Percentiles rank a stretch among this genome's conserved stretches.
These are phyloP conservation scores for Allantophomopsis lycopodina DNA, from an alignment of 2,329 filamentous ascomycete genomes.

Conservation along the genomic window DNA sequence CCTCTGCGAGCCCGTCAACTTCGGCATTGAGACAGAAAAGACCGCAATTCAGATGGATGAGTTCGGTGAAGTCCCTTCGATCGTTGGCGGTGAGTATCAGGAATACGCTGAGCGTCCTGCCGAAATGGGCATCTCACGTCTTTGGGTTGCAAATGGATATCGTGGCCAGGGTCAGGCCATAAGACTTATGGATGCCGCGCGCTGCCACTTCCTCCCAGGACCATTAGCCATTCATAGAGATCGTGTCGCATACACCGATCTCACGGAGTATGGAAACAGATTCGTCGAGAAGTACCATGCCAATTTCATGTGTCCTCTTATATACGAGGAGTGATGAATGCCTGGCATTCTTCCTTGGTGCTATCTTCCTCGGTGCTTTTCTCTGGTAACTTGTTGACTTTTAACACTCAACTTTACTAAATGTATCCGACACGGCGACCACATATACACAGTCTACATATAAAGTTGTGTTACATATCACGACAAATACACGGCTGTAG, in stretches of 20 bases:
- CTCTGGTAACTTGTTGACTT: not conserved
- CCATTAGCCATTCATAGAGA: slow-evolving; percentile 38
- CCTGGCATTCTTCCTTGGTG: not conserved
- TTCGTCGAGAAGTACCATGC: slow-evolving; percentile 42
- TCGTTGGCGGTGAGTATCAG: not conserved
- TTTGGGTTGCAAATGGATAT: slow-evolving; percentile 46
- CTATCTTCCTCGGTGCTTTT: not conserved
- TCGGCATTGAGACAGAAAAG: not conserved
- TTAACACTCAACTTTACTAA: too few species aligned
- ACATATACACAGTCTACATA: too few species aligned
- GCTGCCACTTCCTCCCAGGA: slow-evolving; percentile 35
- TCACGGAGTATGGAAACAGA: slow-evolving; percentile 44
- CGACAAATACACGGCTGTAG: too few species aligned
- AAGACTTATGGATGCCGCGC: slow-evolving; percentile 38
- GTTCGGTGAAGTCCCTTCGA: not conserved
- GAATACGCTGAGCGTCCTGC: slow-evolving; percentile 25
- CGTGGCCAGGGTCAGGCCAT: slow-evolving; percentile 42
- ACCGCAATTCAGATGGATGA: not conserved
- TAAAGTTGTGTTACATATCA: too few species aligned
- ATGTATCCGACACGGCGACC: too few species aligned
- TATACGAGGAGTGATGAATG: not conserved
- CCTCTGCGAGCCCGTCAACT: not conserved
- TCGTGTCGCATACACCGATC: slow-evolving; percentile 49
- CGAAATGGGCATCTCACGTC: slow-evolving; percentile 47
- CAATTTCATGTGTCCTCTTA: slow-evolving; percentile 9